These are phyloP conservation scores for Kwoniella shandongensis DNA, from an alignment of 768 basidiomycete genomes.

Conservation along the genomic window DNA sequence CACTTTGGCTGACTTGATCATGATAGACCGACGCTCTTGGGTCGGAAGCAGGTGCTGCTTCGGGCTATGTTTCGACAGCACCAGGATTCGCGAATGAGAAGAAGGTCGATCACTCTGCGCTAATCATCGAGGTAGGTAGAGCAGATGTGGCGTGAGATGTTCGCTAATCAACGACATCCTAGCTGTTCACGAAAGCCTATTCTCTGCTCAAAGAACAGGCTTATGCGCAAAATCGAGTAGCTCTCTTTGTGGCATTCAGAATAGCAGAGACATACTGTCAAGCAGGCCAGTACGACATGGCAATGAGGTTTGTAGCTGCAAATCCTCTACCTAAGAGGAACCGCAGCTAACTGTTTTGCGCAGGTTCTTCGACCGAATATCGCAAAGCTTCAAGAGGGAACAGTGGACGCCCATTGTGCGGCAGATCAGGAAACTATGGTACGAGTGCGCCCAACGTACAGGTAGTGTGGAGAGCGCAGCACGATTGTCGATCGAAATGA, in stretches of 20 bases:
- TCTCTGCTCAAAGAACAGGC: slow-evolving; percentile 81
- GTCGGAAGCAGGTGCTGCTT: slow-evolving; percentile 31
- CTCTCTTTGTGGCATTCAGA: slow-evolving; percentile 83
- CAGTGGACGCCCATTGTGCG: slow-evolving; percentile 73
- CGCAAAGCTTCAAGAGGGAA: slow-evolving; percentile 81
- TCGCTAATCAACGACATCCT: not conserved
- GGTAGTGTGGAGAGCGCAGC: slow-evolving; percentile 76
- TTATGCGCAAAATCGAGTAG: slow-evolving; percentile 71
- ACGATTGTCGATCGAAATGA: slow-evolving; percentile 75
- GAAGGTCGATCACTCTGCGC: slow-evolving; percentile 81
- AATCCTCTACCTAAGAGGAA: not conserved
- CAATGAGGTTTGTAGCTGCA: slow-evolving; percentile 64
- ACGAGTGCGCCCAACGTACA: slow-evolving; percentile 74
- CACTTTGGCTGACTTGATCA: slow-evolving; percentile 1
- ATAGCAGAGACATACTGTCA: slow-evolving; percentile 85
- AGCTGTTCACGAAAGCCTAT: slow-evolving; percentile 94
- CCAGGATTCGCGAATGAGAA: slow-evolving; percentile 86
- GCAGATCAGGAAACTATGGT: slow-evolving; percentile 76
- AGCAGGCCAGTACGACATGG: slow-evolving; percentile 79
- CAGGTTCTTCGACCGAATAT: slow-evolving; percentile 91
- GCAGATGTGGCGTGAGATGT: not conserved
- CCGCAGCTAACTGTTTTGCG: not conserved
- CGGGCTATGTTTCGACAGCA: slow-evolving; percentile 51
- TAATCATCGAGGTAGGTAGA: slow-evolving; percentile 72
- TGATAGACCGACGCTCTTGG: slow-evolving; percentile 25